phyloP scores from a whole-genome alignment of 495 filamentous ascomycete genomes.

The Staphylotrichum longicolle region DNA sequence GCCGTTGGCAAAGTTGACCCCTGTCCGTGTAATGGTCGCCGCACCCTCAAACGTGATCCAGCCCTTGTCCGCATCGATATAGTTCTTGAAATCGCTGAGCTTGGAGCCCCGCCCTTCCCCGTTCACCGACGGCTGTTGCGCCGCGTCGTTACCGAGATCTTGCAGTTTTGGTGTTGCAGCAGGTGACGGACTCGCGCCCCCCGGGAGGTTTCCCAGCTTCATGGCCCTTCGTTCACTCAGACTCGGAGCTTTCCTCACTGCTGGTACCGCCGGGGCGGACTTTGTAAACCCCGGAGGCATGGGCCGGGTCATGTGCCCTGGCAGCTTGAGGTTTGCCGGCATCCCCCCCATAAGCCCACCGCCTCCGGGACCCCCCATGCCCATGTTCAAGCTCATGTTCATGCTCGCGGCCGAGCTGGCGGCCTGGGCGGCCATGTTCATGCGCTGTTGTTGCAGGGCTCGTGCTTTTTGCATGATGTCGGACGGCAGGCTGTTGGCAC shows the following conservation, averaged over 20 bases:
- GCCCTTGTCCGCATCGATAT: constrained; percentile 86
- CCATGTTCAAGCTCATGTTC: constrained; percentile 22
- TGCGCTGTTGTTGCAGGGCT: constrained; percentile 47
- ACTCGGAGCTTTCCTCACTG: constrained; percentile 30
- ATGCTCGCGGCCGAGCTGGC: constrained; percentile 8
- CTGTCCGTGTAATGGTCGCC: constrained; percentile 79
- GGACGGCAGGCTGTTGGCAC: constrained; percentile 60
- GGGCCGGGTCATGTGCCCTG: constrained; percentile 42
- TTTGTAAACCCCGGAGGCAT: constrained; percentile 44
- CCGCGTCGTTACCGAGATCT: constrained; percentile 27
- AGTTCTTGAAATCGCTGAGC: constrained; percentile 88
- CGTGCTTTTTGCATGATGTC: constrained; percentile 81
- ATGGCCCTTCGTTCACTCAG: constrained; percentile 42
- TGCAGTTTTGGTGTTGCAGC: constrained; percentile 34
- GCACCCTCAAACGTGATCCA: constrained; percentile 92
- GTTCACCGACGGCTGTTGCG: constrained; percentile 32
- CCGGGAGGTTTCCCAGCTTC: constrained; percentile 43
- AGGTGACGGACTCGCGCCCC: constrained; percentile 28
- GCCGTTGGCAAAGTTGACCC: constrained; percentile 88
- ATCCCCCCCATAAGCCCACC: constrained; percentile 35
- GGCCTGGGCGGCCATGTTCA: constrained; percentile 26
- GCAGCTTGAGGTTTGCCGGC: constrained; percentile 41
- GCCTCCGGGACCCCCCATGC: constrained; percentile 1
- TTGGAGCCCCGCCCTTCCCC: constrained; percentile 55
- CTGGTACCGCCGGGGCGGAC: constrained; percentile 48